Conservation (phyloP, 805 yeast genomes). For the Debaryomyces hansenii region DNA sequence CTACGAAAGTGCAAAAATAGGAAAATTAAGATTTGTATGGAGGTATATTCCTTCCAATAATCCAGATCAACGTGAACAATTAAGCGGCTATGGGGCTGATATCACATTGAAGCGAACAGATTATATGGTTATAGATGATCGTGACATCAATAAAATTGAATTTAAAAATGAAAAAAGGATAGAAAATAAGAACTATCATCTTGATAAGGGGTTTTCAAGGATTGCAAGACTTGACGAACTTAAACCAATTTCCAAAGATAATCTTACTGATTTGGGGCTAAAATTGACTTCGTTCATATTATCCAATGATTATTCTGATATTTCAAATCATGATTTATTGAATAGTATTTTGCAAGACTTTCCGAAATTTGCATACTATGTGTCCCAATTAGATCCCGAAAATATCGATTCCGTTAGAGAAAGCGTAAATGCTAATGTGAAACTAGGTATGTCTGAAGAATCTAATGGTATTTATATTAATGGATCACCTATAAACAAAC, state of each 20-base stretch:
- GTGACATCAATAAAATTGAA: constrained; percentile 25
- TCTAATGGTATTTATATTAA: constrained; percentile 62
- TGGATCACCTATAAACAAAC: constrained; percentile 59
- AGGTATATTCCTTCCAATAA: constrained; percentile 54
- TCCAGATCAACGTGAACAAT: constrained; percentile 19
- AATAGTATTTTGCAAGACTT: constrained; percentile 47
- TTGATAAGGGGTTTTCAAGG: constrained; percentile 15
- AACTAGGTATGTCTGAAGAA: constrained; percentile 37
- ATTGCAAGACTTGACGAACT: constrained; percentile 4
- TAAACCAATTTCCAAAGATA: constrained; percentile 14
- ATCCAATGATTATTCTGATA: constrained; percentile 10
- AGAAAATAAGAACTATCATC: not conserved
- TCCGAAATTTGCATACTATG: constrained; percentile 50
- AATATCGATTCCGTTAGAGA: constrained; percentile 21
- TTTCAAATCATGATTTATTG: constrained; percentile 34
- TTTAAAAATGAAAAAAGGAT: not conserved
- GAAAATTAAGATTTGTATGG: constrained; percentile 73
- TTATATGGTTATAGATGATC: constrained; percentile 64
- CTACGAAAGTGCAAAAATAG: constrained; percentile 56
- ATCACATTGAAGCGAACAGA: constrained; percentile 66
- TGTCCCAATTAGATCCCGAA: constrained; percentile 18
- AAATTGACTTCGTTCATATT: constrained; percentile 43
- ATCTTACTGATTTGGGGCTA: constrained; percentile 37
- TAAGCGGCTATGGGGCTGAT: constrained; percentile 69
- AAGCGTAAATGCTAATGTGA: constrained; percentile 28